Conservation (phyloP, 1,139 yeast genomes). For the Protomyces macrosporus region DNA sequence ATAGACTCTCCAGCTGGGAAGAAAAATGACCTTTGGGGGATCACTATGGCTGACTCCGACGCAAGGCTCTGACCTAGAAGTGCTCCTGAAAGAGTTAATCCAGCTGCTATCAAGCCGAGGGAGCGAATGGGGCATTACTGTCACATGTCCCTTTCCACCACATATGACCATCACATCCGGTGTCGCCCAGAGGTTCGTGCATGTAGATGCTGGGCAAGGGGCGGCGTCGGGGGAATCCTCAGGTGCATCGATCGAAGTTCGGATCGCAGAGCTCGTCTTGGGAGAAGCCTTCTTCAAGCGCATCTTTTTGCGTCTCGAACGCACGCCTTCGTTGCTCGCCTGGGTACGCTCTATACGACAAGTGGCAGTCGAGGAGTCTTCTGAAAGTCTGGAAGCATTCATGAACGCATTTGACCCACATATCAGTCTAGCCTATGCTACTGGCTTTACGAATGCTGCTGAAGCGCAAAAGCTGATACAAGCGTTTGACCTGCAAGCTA, state of each 20-base stretch:
- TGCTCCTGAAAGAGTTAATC: not conserved
- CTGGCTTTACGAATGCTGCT: not conserved
- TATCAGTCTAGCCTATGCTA: slow-evolving; percentile 20
- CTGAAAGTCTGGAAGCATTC: slow-evolving; percentile 1
- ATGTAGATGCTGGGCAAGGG: not conserved
- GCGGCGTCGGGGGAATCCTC: slow-evolving; percentile 1
- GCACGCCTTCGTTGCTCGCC: not conserved
- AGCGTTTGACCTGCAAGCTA: not conserved
- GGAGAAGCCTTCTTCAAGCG: slow-evolving; percentile 12
- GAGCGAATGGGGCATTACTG: slow-evolving; percentile 2
- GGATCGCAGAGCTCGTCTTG: not conserved
- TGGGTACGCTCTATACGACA: slow-evolving; percentile 2
- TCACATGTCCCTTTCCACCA: slow-evolving; percentile 7
- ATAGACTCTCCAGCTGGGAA: not conserved
- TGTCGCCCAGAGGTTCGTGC: slow-evolving; percentile 3
- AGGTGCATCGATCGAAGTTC: slow-evolving; percentile 1
- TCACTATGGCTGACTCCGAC: slow-evolving; percentile 21
- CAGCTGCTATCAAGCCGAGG: not conserved
- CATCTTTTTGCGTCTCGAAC: slow-evolving; percentile 8
- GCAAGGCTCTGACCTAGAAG: not conserved
- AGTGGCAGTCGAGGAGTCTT: slow-evolving; percentile 7
- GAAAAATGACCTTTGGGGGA: slow-evolving; percentile 1
- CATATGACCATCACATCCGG: slow-evolving; percentile 24
- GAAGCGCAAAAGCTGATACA: not conserved
- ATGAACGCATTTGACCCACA: slow-evolving; percentile 17